Percentiles rank a stretch among this genome's conserved stretches.
phyloP scores from a whole-genome alignment of 139 green algal species.

The Choricystis sp. region DNA sequence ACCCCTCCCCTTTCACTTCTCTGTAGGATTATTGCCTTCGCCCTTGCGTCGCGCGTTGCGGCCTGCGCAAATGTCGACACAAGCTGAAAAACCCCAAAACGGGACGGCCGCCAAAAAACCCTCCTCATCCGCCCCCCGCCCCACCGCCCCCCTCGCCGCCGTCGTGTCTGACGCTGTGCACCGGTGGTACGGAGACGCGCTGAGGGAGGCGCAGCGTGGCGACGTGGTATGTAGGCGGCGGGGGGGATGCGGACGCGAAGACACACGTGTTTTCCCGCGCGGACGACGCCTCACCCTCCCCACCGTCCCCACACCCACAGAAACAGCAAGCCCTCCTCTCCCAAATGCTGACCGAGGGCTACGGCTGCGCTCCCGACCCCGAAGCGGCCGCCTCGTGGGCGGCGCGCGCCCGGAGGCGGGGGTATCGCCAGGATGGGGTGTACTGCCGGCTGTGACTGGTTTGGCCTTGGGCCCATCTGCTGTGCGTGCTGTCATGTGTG shows the following conservation, averaged over 20 bases:
- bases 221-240: slow-evolving; percentile 22
- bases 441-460: slow-evolving; percentile 32
- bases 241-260: background rate
- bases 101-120: too few species aligned
- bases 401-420: slow-evolving; percentile 35
- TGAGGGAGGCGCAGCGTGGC: slow-evolving; percentile 37
- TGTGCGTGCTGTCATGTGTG: too few species aligned
- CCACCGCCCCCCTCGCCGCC: slow-evolving; percentile 14
- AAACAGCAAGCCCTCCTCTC: slow-evolving; percentile 55
- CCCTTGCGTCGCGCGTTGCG: too few species aligned
- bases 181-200: slow-evolving; percentile 57
- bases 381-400: slow-evolving; percentile 33
- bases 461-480: background rate
- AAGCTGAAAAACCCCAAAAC: too few species aligned
- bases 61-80: too few species aligned
- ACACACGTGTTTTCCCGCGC: background rate
- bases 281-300: background rate
- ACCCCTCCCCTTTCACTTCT: too few species aligned
- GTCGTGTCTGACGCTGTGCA: slow-evolving; percentile 49
- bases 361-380: slow-evolving; percentile 41
- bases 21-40: too few species aligned
- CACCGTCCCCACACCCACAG: slow-evolving; percentile 12
- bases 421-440: slow-evolving; percentile 57
- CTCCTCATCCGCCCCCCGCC: too few species aligned
- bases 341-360: slow-evolving; percentile 62